phyloP scores from a whole-genome alignment of 768 basidiomycete species.

The Daedaleopsis sinensis region DNA sequence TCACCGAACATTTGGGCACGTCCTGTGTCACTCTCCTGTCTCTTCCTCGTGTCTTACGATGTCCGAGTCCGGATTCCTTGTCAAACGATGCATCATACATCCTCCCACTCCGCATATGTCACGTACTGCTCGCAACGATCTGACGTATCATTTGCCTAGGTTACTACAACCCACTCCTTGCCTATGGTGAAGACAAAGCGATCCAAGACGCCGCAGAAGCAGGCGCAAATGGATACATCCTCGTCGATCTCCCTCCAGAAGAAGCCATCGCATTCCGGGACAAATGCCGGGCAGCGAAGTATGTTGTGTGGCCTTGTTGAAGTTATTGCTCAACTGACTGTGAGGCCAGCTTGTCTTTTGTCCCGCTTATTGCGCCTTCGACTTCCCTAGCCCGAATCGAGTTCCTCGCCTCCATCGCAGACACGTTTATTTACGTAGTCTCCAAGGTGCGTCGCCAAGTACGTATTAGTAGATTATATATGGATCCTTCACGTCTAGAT shows the following conservation, averaged over 20 bases:
- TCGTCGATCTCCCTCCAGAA: constrained; percentile 97
- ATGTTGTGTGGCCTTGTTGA: constrained; percentile 34
- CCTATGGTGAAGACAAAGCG: constrained; percentile 94
- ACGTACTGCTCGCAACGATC: too few species aligned
- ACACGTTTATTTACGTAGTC: constrained; percentile 98
- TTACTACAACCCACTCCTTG: constrained; percentile 95
- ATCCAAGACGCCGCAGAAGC: constrained; percentile 88
- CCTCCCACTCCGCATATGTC: too few species aligned
- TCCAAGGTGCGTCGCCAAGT: constrained; percentile 65
- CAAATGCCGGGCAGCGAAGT: constrained; percentile 84
- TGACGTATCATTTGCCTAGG: too few species aligned
- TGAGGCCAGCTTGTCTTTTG: constrained; percentile 77
- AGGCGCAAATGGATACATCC: constrained; percentile 96
- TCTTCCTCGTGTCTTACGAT: too few species aligned
- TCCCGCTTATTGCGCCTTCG: constrained; percentile 94
- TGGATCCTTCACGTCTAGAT: constrained; percentile 55
- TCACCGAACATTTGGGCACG: too few species aligned
- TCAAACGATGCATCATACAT: too few species aligned
- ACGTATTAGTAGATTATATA: background rate
- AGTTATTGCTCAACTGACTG: background rate
- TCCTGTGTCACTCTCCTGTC: too few species aligned
- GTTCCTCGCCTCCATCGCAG: constrained; percentile 91
- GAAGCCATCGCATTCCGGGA: constrained; percentile 90
- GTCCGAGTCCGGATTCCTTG: too few species aligned
- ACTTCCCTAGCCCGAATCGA: constrained; percentile 86